Base-by-base conservation (phyloP, 148 eudicot species). In the Cornus controversa region DNA sequence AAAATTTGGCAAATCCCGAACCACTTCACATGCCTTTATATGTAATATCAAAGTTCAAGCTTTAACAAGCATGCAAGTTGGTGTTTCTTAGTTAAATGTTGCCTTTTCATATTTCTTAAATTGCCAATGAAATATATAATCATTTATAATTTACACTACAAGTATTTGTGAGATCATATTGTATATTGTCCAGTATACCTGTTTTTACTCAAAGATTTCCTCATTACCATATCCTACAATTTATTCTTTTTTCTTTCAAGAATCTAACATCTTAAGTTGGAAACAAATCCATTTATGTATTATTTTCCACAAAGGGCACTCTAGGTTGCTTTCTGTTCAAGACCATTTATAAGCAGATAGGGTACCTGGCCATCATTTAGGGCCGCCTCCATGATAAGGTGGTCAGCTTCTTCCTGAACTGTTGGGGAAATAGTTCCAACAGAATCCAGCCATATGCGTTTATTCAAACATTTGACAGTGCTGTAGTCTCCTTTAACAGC, bases 311-410 rank as follows among this genome's bases (percentile, higher is more conserved):
- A 50, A 24, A 22, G 45, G 25, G 25, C 25, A 68, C 11, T 68
- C 45, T 36, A 68, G 25, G 24, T 23, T 36, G 25, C 25, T 45
- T 68, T 68, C 47, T 68, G 24, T 25, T 62, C 23, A 66, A 50
- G 24, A 24, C 5, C 53, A 24, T 36, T 20, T 22, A 45, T 24
- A 68, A 45, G 10, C 31, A 72, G 47, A 71, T 66, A 31, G 72
- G 37, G 65, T 80, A 91, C 94, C 94, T 89, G 90, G 75, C 89
- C 90, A 79, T 85, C 67, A 85, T 85, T 89, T 75, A 91, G 74
- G 80, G 92, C 90, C 37, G 94, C 90, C 83, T 91, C 94, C 90
- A 91, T 87, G 42, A 89, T 82, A 66, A 91, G 92, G 79, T 91
- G 90, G 81, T 91, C 90, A 67, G 92, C 85, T 82, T 86, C 91